Evolutionary conservation across 306 rosid species (phyloP), one percentile per base, ranked within the genome.

Genomic region (Trichosanthes cucumerina): DNA sequence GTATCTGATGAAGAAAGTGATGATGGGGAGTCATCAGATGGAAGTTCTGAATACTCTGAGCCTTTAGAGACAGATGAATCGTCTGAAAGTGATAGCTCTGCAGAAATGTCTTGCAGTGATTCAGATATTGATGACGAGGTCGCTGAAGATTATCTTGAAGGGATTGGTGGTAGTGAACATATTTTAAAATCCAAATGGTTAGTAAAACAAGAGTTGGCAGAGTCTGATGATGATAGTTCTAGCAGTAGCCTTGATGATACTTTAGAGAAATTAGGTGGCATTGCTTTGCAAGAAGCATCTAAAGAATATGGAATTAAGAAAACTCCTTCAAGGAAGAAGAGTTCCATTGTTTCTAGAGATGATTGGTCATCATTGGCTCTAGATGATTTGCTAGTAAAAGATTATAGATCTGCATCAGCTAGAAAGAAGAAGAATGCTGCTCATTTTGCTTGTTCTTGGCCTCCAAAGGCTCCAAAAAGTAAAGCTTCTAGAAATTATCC

Each of bases 111-210:
- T 86, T 94, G 83, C 76, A 82, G 84, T 86, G 93, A 82, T 87
- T 92, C 91, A 69, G 98, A 91, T 78, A 82, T 95, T 77, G 97
- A 95, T 70, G 97, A 89, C 0, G 96, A 87, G 79, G 91, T 92
- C 82, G 98, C 90, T 28, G 81, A 87, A 83, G 98, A 95, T 84
- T 95, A 95, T 84, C 63, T 92, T 65, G 93, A 87, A 83, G 97
- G 97, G 71, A 90, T 92, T 88, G 98, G 97, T 75, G 98, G 98
- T 41, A 80, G 90, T 46, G 90, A 84, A 38, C 86, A 84, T 79
- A 79, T 95, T 78, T 78, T 92, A 54, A 85, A 83, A 76, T 80
- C 93, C 72, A 91, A 95, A 87, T 91, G 95, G 96, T 85, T 95
- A 89, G 83, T 87, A 59, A 83, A 82, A 79, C 82, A 93, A 39